Evolutionary conservation across 352 stramenopile species (phyloP).

Genomic region (Pythium brachiatum): DNA sequence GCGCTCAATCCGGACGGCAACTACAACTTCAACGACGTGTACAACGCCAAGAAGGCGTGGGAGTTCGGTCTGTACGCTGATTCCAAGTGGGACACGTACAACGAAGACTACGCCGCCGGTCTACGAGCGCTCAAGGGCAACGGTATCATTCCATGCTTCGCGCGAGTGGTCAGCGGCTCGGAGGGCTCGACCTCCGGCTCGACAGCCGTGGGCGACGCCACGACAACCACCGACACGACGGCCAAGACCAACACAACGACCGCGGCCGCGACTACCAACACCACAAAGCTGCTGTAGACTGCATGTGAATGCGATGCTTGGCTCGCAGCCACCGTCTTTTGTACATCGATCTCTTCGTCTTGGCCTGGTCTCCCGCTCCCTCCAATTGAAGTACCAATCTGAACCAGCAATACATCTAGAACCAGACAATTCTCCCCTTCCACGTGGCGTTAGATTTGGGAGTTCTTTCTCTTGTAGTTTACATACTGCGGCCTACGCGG

Average conservation of each 20-base stretch:
- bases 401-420: background rate
- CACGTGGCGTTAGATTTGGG: too few relatives aligned
- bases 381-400: background rate
- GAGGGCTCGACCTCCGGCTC: slow-evolving; percentile 34
- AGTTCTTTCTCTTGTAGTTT: background rate
- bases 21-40: slow-evolving; percentile 79
- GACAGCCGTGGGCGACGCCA: slow-evolving; percentile 26
- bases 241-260: slow-evolving; percentile 19
- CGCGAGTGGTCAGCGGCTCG: slow-evolving; percentile 34
- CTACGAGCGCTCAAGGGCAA: slow-evolving; percentile 67
- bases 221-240: slow-evolving; percentile 22
- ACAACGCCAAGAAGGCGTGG: slow-evolving; percentile 54
- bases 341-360: background rate
- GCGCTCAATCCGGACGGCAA: slow-evolving; percentile 72
- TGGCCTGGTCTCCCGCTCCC: too few relatives aligned
- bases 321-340: background rate
- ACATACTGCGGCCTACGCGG: background rate
- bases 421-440: too few relatives aligned
- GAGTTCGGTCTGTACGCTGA: slow-evolving; percentile 74
- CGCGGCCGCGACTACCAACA: slow-evolving; percentile 19
- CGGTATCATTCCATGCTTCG: slow-evolving; percentile 70
- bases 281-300: slow-evolving; percentile 15
- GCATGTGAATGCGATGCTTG: background rate
- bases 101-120: slow-evolving; percentile 66
- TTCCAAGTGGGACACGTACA: slow-evolving; percentile 60